phyloP scores from a whole-genome alignment of 345 rosid species.

The Melaleuca alternifolia region DNA sequence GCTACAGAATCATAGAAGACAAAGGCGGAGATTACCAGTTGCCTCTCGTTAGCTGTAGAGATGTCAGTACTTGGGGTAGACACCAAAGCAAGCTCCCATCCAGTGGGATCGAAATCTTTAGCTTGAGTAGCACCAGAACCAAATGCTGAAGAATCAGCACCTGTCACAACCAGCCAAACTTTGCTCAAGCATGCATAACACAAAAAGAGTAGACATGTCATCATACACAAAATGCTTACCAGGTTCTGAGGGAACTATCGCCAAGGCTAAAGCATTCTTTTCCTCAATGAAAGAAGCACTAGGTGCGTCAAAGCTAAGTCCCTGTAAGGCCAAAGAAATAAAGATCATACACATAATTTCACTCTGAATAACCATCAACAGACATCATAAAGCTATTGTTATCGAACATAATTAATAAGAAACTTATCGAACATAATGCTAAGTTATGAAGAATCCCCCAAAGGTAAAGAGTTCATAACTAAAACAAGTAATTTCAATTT shows the following conservation, averaged over 20 bases:
- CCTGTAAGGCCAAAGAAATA: constrained; percentile 31
- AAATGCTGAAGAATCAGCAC: constrained; percentile 34
- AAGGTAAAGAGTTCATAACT: not conserved
- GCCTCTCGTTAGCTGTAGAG: constrained; percentile 71
- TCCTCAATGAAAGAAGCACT: constrained; percentile 75
- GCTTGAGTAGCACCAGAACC: constrained; percentile 38
- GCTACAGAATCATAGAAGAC: not conserved
- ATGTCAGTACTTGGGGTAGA: constrained; percentile 62
- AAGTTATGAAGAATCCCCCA: not conserved
- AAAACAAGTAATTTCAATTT: not conserved
- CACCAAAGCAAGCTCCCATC: constrained; percentile 96
- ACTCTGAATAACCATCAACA: not conserved
- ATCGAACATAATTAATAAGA: not conserved
- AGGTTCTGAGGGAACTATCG: constrained; percentile 64
- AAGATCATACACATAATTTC: not conserved
- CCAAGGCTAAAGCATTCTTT: constrained; percentile 86
- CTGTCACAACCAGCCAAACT: constrained; percentile 8
- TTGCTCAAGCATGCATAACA: not conserved
- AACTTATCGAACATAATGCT: not conserved
- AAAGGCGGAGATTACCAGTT: constrained; percentile 41
- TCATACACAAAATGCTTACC: constrained; percentile 11
- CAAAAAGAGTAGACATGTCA: not conserved
- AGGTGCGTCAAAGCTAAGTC: constrained; percentile 42
- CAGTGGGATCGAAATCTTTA: constrained; percentile 70
- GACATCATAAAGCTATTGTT: not conserved